These are phyloP conservation scores for Coriolopsis trogii DNA, from an alignment of 1,284 basidiomycete species.

Conservation along the genomic window DNA sequence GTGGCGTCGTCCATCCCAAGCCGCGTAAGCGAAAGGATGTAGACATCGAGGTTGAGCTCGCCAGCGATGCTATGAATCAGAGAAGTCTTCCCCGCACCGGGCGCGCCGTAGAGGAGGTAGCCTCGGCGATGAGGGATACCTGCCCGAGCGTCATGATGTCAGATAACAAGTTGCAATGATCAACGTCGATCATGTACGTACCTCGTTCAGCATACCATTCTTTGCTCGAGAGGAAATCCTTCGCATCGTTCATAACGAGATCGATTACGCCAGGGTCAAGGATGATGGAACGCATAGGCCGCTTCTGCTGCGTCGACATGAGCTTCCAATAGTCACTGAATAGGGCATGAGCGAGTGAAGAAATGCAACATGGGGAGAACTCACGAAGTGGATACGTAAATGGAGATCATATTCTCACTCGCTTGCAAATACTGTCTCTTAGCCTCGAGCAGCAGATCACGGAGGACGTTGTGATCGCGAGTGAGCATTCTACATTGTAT, in stretches of 20 bases:
- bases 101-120: constrained; percentile 72
- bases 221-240: constrained; percentile 67
- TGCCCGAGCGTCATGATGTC: background rate
- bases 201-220: constrained; percentile 70
- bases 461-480: constrained; percentile 48
- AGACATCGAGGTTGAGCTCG: constrained; percentile 74
- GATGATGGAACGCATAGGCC: constrained; percentile 65
- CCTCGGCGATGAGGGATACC: constrained; percentile 72
- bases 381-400: constrained; percentile 56
- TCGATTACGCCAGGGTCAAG: constrained; percentile 69
- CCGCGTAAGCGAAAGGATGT: constrained; percentile 75
- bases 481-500: constrained; percentile 50
- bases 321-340: constrained; percentile 51
- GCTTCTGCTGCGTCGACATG: constrained; percentile 61
- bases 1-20: constrained; percentile 67
- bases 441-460: constrained; percentile 57
- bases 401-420: constrained; percentile 54
- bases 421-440: constrained; percentile 53
- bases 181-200: no score
- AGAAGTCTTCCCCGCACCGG: constrained; percentile 78
- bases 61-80: constrained; percentile 77
- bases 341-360: constrained; percentile 1
- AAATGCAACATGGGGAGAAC: no score
- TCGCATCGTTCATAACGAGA: constrained; percentile 63
- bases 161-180: background rate